Evolutionary conservation across 768 basidiomycete genomes (phyloP).

Genomic region (Rhizopogon vinicolor): DNA sequence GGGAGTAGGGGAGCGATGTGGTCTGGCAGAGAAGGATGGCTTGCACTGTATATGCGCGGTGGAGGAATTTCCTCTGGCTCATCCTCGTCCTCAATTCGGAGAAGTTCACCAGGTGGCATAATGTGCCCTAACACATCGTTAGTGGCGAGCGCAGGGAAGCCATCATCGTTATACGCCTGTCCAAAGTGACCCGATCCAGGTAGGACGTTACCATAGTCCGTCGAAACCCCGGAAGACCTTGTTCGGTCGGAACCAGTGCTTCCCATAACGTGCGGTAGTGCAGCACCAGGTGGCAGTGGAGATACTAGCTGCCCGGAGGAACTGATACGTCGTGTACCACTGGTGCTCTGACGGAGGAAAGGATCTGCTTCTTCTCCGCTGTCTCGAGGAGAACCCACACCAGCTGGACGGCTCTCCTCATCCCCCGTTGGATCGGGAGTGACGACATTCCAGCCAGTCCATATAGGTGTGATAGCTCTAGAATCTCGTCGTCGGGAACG

Average conservation of each 20-base stretch:
- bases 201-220: constrained; percentile 30
- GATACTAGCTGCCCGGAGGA: constrained; percentile 16
- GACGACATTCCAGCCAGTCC: constrained; percentile 44
- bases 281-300: constrained; percentile 27
- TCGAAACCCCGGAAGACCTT: constrained; percentile 34
- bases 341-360: constrained; percentile 43
- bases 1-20: constrained; percentile 32
- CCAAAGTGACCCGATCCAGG: constrained; percentile 28
- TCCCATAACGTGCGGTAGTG: constrained; percentile 32
- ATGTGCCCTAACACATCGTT: constrained; percentile 31
- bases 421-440: constrained; percentile 19
- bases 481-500: constrained; percentile 18
- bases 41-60: constrained; percentile 24
- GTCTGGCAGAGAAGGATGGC: constrained; percentile 21
- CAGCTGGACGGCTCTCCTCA: constrained; percentile 35
- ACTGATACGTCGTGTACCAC: constrained; percentile 10
- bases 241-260: constrained; percentile 34
- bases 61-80: constrained; percentile 15
- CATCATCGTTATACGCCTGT: constrained; percentile 24
- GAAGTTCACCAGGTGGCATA: constrained; percentile 30
- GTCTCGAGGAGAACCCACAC: constrained; percentile 64
- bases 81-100: constrained; percentile 31
- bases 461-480: constrained; percentile 23
- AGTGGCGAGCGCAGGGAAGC: constrained; percentile 20
- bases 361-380: constrained; percentile 70